Evolutionary conservation across 108 stramenopile species (phyloP), one percentile per base, ranked within the genome.

Genomic region (Fistulifera solaris): DNA sequence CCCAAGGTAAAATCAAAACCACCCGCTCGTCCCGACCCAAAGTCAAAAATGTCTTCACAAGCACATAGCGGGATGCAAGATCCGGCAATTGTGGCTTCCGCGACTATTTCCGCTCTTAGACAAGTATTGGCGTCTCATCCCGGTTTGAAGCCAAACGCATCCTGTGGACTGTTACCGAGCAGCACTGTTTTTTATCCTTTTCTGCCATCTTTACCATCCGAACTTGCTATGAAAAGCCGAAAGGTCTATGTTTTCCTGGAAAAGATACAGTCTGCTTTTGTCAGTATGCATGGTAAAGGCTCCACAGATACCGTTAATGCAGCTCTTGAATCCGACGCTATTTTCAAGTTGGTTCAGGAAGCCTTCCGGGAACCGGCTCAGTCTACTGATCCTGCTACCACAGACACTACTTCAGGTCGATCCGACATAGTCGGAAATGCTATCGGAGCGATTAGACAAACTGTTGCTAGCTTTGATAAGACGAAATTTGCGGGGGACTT

Each of bases 171-270:
- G 39, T 24, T 48, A 25, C 66, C 72, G 4, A 63, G 61, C 27
- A 58, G 56, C 8, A 61, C 62, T 14, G n/a, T 62, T 8, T 78
- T 73, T 50, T 78, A 73, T 56, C 77, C 77, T 19, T 78, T 78
- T 45, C 27, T 78, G 64, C 64, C 73, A 27, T 21, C 55, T 18
- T 49, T 78, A 0, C 77, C 77, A 13, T 40, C 56, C 13, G 71
- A 78, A 51, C 58, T 67, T 1, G 55, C 53, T 12, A 38, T 78
- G 54, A 68, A 70, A 42, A 72, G 66, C 28, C 58, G 65, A 19
- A 78, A 78, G 58, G 26, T 52, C 13, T 78, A 70, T 58, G 45
- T 65, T 22, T 27, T 60, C 18, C 22, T 78, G 12, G 77, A 78
- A 24, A 63, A 59, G 26, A 47, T 70, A 4, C 49, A 59, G 27